Conservation (phyloP, 225 moss, liverwort and hornwort genomes). For the Antitrichia curtipendula region DNA sequence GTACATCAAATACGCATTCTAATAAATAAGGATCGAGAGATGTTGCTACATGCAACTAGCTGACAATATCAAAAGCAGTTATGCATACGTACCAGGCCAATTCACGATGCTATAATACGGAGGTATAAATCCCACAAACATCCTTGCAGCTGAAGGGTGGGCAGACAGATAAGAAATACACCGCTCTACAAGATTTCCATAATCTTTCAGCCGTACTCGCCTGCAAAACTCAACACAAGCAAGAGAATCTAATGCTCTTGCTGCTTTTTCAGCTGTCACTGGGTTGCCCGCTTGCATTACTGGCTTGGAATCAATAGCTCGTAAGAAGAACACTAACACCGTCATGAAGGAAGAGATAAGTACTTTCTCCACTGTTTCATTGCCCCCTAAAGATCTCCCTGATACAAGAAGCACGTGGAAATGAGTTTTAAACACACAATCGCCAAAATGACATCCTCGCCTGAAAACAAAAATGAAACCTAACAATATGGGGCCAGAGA, state of each 20-base stretch:
- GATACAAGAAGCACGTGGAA: constrained; percentile 1
- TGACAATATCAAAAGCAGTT: not conserved
- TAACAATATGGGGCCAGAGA: not conserved
- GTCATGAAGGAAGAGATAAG: constrained; percentile 62
- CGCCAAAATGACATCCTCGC: not conserved
- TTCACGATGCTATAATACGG: constrained; percentile 45
- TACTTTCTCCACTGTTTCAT: constrained; percentile 60
- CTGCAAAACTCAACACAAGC: constrained; percentile 83
- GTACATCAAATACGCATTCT: not conserved
- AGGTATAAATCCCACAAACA: constrained; percentile 51
- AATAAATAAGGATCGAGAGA: not conserved
- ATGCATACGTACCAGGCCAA: constrained; percentile 47
- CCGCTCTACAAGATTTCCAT: constrained; percentile 57
- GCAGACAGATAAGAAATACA: constrained; percentile 47
- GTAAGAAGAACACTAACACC: constrained; percentile 66
- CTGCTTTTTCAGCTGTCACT: constrained; percentile 44
- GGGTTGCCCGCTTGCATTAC: constrained; percentile 1
- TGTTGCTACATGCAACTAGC: not conserved
- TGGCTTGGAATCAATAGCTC: constrained; percentile 21
- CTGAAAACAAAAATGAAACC: not conserved
- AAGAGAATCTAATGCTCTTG: constrained; percentile 63
- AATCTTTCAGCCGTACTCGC: constrained; percentile 63
- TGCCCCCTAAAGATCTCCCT: constrained; percentile 15
- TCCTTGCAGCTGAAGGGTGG: constrained; percentile 40
- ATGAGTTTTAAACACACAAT: not conserved